Evolutionary conservation across 2,329 filamentous ascomycete species (phyloP).

Genomic region (Graphium sp.): DNA sequence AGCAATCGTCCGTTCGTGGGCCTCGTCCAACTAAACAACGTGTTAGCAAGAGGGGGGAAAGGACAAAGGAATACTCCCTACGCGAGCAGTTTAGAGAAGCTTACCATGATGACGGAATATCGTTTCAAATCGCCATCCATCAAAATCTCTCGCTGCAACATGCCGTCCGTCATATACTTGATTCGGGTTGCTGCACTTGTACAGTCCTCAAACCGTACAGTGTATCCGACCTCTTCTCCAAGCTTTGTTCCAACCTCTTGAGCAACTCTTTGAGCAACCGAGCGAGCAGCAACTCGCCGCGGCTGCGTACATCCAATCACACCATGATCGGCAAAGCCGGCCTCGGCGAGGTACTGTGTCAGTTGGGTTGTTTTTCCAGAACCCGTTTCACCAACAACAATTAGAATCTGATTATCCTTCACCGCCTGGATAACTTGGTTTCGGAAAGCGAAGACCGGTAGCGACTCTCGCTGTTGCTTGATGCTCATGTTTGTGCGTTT

Average conservation of each 20-base stretch:
- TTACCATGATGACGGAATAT: conserved; percentile 96
- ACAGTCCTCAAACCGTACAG: conserved; percentile 91
- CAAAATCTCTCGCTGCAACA: conserved; percentile 89
- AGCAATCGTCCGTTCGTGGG: conserved; percentile 90
- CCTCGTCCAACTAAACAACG: conserved; percentile 95
- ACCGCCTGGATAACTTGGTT: conserved; percentile 79
- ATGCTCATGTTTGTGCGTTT: conserved; percentile 84
- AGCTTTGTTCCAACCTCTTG: conserved; percentile 88
- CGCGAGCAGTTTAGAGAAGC: too few species aligned
- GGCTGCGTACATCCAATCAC: conserved; percentile 96
- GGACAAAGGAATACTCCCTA: too few species aligned
- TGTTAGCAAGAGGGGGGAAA: too few species aligned
- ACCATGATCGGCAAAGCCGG: conserved; percentile 70
- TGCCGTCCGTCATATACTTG: conserved; percentile 99
- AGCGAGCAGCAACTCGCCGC: conserved; percentile 93
- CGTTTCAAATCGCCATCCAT: conserved; percentile 76
- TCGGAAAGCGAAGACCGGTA: conserved; percentile 82
- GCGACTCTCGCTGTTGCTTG: conserved; percentile 78
- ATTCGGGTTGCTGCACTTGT: conserved; percentile 79
- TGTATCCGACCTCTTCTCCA: conserved; percentile 89
- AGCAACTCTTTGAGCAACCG: conserved; percentile 88
- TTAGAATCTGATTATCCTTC: conserved; percentile 72
- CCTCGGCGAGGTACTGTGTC: conserved; percentile 89
- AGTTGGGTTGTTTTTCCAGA: conserved; percentile 95
- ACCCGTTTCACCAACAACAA: conserved; percentile 93